Base-by-base conservation (phyloP, 257 asterid genomes). In the Petunia secreta region DNA sequence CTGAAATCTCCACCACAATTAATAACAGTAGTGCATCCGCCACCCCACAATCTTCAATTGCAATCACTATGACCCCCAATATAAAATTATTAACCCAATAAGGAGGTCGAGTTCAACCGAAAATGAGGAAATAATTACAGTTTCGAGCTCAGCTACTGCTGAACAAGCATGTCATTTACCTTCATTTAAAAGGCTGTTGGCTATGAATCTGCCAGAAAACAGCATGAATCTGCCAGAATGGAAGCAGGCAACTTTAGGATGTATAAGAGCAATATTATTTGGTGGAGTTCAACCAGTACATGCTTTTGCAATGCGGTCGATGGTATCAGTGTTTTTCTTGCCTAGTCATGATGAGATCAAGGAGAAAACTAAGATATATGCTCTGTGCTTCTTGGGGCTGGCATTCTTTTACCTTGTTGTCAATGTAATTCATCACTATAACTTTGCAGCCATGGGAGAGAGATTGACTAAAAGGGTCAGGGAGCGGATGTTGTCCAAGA, bases 381-480 rank as follows among this genome's bases (percentile, higher is more conserved):
- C 98, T 0, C 43, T 90, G 78, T 85, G 89, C 63, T 95, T 95
- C 69, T 74, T 91, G 36, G 98, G 95, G n/a, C 71, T 95, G 81
- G 97, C 99, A 0, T 62, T 95, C 15, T 89, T 92, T 79, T 89
- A 98, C 0, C 81, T 93, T 4, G 65, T 89, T 81, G 75, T 93
- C 64, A 95, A 90, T 50, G 73, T 92, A 34, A 82, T 87, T 50
- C 98, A 95, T 48, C 97, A 95, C 75, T 95, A 95, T 43, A 92
- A 85, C 66, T 95, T 95, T 82, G 98, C 96, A 2, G 93, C 94
- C 78, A 95, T 95, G 99, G 99, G 99, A 55, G 99, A 95, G 81
- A 39, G 89, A 63, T 74, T 93, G 87, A 95, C 99, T 1, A 95
- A 88, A 87, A 91, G 99, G 76, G 88, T 95, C 65, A 82, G 99